These are phyloP conservation scores for Talaromyces sp. DNA, from an alignment of 2,329 filamentous ascomycete genomes.

Conservation along the genomic window DNA sequence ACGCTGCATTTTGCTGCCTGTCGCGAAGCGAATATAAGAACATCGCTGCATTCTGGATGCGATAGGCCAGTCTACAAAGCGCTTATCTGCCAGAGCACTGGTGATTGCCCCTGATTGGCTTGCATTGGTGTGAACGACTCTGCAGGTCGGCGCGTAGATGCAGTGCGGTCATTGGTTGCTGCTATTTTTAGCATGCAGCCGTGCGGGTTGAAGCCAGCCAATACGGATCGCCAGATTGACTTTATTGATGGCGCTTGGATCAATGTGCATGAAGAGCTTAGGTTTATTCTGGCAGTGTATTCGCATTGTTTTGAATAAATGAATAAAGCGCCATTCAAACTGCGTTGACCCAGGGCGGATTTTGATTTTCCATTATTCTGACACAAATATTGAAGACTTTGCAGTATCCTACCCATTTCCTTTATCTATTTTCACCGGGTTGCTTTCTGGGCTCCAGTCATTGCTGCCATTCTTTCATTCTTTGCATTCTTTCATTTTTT, in stretches of 20 bases:
- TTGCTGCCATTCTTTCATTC: neutral
- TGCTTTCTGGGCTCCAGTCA: neutral
- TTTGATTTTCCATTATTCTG: too few relatives aligned
- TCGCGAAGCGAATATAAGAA: neutral
- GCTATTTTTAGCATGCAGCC: neutral
- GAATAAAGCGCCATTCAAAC: too few relatives aligned
- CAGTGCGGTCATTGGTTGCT: neutral
- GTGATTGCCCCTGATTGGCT: neutral
- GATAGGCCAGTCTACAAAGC: neutral
- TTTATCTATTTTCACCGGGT: neutral
- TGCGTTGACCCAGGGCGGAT: neutral
- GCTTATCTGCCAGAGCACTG: neutral
- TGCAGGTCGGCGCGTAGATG: neutral
- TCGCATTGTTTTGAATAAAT: neutral
- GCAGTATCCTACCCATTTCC: neutral
- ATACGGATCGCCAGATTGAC: neutral
- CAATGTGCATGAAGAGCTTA: neutral
- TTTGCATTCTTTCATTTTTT: neutral
- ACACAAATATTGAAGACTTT: neutral
- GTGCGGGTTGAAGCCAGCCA: neutral
- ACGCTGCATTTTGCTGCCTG: neutral
- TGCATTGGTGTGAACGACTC: neutral
- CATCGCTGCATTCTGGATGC: neutral
- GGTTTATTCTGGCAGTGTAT: neutral
- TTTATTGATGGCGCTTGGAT: neutral